Evolutionary conservation across 2,329 filamentous ascomycete genomes (phyloP).

Genomic region (Acephala macrosclerotiorum): DNA sequence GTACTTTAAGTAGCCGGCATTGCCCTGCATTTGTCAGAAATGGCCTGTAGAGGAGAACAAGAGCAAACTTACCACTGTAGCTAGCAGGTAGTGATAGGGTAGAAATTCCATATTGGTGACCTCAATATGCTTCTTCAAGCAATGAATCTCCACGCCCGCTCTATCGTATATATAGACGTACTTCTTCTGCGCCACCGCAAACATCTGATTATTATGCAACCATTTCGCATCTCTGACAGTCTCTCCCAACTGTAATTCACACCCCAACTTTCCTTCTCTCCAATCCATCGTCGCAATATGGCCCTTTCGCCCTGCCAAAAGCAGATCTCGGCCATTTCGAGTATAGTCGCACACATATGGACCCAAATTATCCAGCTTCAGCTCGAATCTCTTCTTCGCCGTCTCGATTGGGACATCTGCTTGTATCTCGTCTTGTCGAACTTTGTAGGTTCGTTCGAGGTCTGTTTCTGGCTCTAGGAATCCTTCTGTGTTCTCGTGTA

Average conservation of each 20-base stretch:
- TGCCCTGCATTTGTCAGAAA: slow-evolving; percentile 59
- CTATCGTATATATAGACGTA: slow-evolving; percentile 96
- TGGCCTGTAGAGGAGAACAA: background rate
- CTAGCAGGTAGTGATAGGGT: slow-evolving; percentile 93
- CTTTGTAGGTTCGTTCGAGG: slow-evolving; percentile 90
- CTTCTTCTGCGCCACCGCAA: slow-evolving; percentile 96
- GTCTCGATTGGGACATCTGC: slow-evolving; percentile 79
- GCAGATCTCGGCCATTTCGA: slow-evolving; percentile 83
- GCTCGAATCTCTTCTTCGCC: slow-evolving; percentile 90
- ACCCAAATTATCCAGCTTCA: slow-evolving; percentile 82
- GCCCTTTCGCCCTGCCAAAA: slow-evolving; percentile 89
- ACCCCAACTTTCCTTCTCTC: slow-evolving; percentile 88
- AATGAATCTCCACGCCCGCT: slow-evolving; percentile 90
- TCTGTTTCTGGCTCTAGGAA: slow-evolving; percentile 89
- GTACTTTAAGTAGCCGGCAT: slow-evolving; percentile 87
- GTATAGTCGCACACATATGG: slow-evolving; percentile 92
- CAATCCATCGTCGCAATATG: slow-evolving; percentile 98
- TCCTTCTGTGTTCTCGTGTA: slow-evolving; percentile 85
- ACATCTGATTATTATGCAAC: slow-evolving; percentile 94
- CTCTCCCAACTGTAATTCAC: slow-evolving; percentile 89
- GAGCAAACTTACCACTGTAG: slow-evolving; percentile 72
- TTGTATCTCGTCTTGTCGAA: slow-evolving; percentile 86
- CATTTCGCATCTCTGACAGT: slow-evolving; percentile 89
- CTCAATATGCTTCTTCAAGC: slow-evolving; percentile 87
- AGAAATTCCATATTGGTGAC: slow-evolving; percentile 94